Base-by-base conservation (phyloP, 805 yeast species). In the Kluyveromyces starmeri region DNA sequence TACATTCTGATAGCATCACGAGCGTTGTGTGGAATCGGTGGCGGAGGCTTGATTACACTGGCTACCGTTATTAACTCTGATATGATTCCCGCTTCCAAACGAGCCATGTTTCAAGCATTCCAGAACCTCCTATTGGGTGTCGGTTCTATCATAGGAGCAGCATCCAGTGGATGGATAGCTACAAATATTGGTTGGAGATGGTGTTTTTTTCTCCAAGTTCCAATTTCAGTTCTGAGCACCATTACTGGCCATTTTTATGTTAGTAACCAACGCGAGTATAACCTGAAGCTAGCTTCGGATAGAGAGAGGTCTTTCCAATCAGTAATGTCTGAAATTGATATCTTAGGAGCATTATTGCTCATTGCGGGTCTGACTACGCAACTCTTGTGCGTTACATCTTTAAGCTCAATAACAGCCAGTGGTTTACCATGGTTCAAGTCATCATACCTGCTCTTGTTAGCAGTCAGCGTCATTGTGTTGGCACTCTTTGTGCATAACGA, bases 1-100 rank as follows among this genome's bases (percentile, higher is more conserved):
- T 59, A 61, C 3, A 66, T 68, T 24, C 65, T 73, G 39, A 62
- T 68, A 9, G 43, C 69, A 2, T 64, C 73, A 25, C 56, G 80
- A 42, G 79, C 75, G 0, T 43, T 73, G 13, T 72, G 77, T 0
- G 81, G 81, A 27, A 59, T 73, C 19, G 81, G 80, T 1, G 69
- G 71, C 12, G 78, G 78, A 5, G 80, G 79, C 2, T 59, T 70
- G 27, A 62, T 65, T 21, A 67, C 77, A 0, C 44, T 73, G 22
- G 59, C 73, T 4, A 67, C 68, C 45, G 73, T 74, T 19, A 59
- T 74, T 20, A 67, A 71, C 28, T 68, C 75, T 18, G 81, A 75
- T 49, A 64, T 73, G 18, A 73, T 73, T 7, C 70, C 78, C 0
- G 50, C 73, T 21, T 60, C 70, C 36, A 65, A 70, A 40, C 59